These are phyloP conservation scores for Pichia exigua DNA, from an alignment of 805 yeast genomes.

Conservation along the genomic window DNA sequence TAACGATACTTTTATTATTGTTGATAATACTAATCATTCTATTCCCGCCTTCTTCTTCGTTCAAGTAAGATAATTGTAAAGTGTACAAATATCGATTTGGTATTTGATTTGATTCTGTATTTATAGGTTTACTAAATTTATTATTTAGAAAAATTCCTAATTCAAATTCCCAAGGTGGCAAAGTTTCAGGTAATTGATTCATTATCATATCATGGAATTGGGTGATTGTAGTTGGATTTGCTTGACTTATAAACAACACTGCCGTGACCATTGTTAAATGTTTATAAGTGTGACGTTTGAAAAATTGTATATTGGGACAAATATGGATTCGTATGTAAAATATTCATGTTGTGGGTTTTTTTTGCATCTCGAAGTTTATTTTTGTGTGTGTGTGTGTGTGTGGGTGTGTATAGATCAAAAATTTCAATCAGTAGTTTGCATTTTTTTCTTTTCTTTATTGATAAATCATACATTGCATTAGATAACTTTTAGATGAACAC, in stretches of 20 bases:
- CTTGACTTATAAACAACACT: conserved; percentile 35
- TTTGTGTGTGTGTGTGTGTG: too few species aligned
- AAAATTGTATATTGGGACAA: too few species aligned
- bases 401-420: too few species aligned
- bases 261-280: conserved; percentile 26
- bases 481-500: conserved; percentile 13
- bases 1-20: conserved; percentile 31
- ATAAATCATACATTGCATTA: neutral
- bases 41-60: conserved; percentile 19
- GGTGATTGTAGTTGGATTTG: conserved; percentile 53
- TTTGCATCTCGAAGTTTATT: too few species aligned
- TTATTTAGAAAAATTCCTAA: conserved; percentile 63
- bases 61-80: conserved; percentile 41
- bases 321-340: too few species aligned
- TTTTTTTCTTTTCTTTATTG: neutral
- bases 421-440: too few species aligned
- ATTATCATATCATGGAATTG: conserved; percentile 64
- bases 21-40: conserved; percentile 43
- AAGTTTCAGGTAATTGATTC: conserved; percentile 53
- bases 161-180: conserved; percentile 64
- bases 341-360: too few species aligned
- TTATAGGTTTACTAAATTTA: conserved; percentile 38
- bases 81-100: conserved; percentile 42
- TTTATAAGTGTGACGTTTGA: neutral
- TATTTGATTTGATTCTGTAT: conserved; percentile 29